Evolutionary conservation across 257 asterid genomes (phyloP).

Genomic region (Nicotiana noctiflora): DNA sequence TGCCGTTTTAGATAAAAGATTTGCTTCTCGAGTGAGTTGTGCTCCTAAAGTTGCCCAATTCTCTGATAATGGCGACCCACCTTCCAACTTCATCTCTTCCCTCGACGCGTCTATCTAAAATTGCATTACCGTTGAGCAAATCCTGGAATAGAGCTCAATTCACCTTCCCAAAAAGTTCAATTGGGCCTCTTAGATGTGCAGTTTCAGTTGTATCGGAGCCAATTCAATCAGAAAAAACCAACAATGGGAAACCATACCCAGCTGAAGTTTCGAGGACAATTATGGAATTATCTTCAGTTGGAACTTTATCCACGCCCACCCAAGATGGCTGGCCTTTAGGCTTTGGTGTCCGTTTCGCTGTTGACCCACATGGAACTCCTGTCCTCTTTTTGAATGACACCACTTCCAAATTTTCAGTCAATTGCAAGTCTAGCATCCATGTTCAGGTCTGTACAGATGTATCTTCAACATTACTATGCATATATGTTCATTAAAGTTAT

Average conservation of each 20-base stretch:
- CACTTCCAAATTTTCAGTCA: slow-evolving; percentile 24
- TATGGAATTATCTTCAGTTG: slow-evolving; percentile 63
- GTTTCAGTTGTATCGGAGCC: slow-evolving; percentile 63
- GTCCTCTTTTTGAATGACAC: slow-evolving; percentile 49
- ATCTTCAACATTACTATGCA: background rate
- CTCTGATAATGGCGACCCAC: slow-evolving; percentile 9
- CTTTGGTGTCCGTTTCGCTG: slow-evolving; percentile 68
- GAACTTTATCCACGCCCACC: slow-evolving; percentile 59
- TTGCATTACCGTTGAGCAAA: slow-evolving; percentile 15
- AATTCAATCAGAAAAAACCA: slow-evolving; percentile 29
- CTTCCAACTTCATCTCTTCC: slow-evolving; percentile 39
- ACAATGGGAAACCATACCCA: slow-evolving; percentile 47
- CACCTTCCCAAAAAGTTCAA: slow-evolving; percentile 20
- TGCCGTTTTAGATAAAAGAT: background rate
- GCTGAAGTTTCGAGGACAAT: slow-evolving; percentile 87
- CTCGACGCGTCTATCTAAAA: slow-evolving; percentile 17
- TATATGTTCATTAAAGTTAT: slow-evolving; percentile 1
- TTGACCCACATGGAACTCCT: slow-evolving; percentile 70
- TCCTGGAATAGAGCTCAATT: slow-evolving; percentile 15
- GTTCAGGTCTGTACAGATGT: slow-evolving; percentile 46
- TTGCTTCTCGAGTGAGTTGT: background rate
- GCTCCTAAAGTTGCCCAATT: too few relatives aligned
- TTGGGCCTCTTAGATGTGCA: slow-evolving; percentile 41
- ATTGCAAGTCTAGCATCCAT: slow-evolving; percentile 59
- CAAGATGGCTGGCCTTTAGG: slow-evolving; percentile 80